Percentiles rank a stretch among this genome's conserved stretches.
Conservation (phyloP, 2,329 filamentous ascomycete genomes). For the Neopestalotiopsis clavispora region DNA sequence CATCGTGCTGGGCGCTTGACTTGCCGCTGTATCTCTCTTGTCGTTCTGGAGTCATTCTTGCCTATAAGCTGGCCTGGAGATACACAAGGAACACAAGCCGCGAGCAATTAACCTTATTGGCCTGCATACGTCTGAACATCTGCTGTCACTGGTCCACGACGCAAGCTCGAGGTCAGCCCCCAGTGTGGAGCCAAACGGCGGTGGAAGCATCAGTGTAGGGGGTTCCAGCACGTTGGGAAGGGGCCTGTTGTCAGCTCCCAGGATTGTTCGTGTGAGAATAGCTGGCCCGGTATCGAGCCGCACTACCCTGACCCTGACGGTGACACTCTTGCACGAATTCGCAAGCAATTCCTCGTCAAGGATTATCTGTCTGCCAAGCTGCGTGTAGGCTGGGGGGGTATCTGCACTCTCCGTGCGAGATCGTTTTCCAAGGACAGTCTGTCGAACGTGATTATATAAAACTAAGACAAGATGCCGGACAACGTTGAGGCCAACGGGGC, state of each 20-base stretch:
- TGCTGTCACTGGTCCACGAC: slow-evolving; percentile 33
- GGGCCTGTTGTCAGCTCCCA: not conserved
- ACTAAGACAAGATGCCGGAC: slow-evolving; percentile 60
- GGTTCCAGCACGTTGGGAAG: not conserved
- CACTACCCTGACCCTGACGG: slow-evolving; percentile 26
- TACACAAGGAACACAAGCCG: slow-evolving; percentile 17
- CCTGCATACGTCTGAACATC: slow-evolving; percentile 30
- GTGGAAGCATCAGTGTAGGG: slow-evolving; percentile 21
- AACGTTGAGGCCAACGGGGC: slow-evolving; percentile 57
- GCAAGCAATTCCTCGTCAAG: slow-evolving; percentile 29
- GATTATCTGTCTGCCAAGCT: slow-evolving; percentile 37
- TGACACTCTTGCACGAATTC: slow-evolving; percentile 34
- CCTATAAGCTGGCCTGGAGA: slow-evolving; percentile 8
- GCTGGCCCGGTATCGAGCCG: not conserved
- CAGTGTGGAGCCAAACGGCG: slow-evolving; percentile 29
- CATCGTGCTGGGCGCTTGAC: not conserved
- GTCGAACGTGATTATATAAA: slow-evolving; percentile 50
- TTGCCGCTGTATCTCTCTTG: not conserved
- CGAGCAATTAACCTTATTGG: slow-evolving; percentile 33
- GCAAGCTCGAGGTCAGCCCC: slow-evolving; percentile 28
- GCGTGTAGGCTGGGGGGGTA: slow-evolving; percentile 26
- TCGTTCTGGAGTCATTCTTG: slow-evolving; percentile 3
- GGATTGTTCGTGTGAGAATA: not conserved
- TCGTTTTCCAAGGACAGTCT: not conserved
- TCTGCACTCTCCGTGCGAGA: slow-evolving; percentile 12